Conservation (phyloP, 352 stramenopile genomes). For the Phytophthora podocarpi region DNA sequence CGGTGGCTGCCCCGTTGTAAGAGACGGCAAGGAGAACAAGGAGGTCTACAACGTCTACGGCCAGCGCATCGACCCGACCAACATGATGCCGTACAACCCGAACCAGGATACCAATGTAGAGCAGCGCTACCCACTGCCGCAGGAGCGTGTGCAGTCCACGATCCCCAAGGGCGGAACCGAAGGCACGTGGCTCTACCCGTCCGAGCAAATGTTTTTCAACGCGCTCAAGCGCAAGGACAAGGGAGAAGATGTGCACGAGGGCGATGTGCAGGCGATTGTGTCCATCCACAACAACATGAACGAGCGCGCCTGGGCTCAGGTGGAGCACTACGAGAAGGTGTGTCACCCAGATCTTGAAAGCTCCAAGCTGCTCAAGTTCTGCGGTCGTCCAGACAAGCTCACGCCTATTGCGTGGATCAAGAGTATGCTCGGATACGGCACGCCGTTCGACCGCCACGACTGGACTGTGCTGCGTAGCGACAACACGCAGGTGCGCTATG, state of each 20-base stretch:
- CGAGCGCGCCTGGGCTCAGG: conserved; percentile 97
- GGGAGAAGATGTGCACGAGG: conserved; percentile 95
- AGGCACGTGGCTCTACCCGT: conserved; percentile 98
- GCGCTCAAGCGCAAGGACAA: conserved; percentile 97
- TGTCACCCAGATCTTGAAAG: conserved; percentile 71
- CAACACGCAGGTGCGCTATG: conserved; percentile 94
- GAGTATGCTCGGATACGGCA: conserved; percentile 79
- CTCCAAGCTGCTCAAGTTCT: conserved; percentile 97
- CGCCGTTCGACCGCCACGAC: conserved; percentile 98
- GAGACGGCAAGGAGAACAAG: conserved; percentile 33
- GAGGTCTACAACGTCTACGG: conserved; percentile 98
- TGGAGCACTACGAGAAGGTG: conserved; percentile 97
- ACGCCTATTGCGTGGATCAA: conserved; percentile 95
- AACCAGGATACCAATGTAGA: conserved; percentile 94
- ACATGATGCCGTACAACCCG: conserved; percentile 98
- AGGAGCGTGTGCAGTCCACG: conserved; percentile 93
- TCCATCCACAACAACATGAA: conserved; percentile 99
- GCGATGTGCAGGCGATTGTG: conserved; percentile 95
- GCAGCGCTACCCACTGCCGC: conserved; percentile 92
- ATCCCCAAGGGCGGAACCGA: conserved; percentile 97
- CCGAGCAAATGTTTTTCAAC: conserved; percentile 99
- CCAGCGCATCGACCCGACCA: conserved; percentile 96
- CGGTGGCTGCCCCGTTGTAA: conserved; percentile 64
- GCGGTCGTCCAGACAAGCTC: conserved; percentile 95
- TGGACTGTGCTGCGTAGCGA: conserved; percentile 95